Conservation (phyloP, 257 asterid species). For the Sherardia arvensis region DNA sequence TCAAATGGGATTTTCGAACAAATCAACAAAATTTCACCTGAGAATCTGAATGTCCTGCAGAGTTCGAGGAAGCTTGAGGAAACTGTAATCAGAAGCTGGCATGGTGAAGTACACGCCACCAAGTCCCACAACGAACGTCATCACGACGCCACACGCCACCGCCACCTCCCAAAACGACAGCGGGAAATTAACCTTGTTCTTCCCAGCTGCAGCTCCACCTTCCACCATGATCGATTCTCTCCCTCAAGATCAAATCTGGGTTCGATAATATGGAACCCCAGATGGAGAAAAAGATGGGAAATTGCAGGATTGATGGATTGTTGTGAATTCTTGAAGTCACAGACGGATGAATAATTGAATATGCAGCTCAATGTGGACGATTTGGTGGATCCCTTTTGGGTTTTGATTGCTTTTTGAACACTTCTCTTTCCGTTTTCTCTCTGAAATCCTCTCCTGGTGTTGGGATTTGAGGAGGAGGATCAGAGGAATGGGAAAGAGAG, state of each 20-base stretch:
- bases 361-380: background rate
- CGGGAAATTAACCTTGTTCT: conserved; percentile 33
- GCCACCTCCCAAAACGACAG: conserved; percentile 56
- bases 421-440: conserved; percentile 14
- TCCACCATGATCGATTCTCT: background rate
- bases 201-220: conserved; percentile 21
- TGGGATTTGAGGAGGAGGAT: conserved; percentile 10
- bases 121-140: conserved; percentile 60
- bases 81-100: conserved; percentile 91
- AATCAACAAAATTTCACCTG: conserved; percentile 24
- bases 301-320: background rate
- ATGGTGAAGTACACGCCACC: conserved; percentile 60
- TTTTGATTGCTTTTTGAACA: conserved; percentile 24
- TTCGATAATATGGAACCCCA: background rate
- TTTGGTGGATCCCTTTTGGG: background rate
- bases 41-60: conserved; percentile 81
- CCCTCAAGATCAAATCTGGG: background rate
- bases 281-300: background rate
- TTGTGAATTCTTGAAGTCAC: background rate
- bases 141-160: conserved; percentile 59
- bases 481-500: conserved; percentile 5
- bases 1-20: background rate
- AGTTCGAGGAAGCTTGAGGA: conserved; percentile 85
- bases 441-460: conserved; percentile 8
- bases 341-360: background rate